Evolutionary conservation across 108 stramenopile species (phyloP), one percentile per base, ranked within the genome.

Genomic region (Cylindrotheca closterium): DNA sequence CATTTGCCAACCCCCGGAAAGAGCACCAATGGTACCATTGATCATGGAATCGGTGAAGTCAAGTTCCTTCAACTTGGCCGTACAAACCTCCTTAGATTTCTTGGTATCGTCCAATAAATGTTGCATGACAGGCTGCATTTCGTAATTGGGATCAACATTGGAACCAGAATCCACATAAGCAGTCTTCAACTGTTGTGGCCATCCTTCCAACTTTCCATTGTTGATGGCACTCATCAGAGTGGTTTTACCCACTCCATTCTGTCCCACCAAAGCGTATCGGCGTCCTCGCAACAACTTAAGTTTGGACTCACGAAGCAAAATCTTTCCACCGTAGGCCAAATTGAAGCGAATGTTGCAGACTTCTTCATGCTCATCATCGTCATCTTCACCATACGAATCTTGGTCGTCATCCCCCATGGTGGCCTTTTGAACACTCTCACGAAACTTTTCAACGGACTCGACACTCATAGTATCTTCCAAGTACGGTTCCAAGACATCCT

Each of bases 1-100:
- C 97, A 98, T 97, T 71, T 96, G 95, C 98, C 98, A 98, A 23
- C 99, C 98, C 12, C 99, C 99, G 7, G 89, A 92, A 60, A 98
- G 74, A 30, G 85, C 86, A 17, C 95, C 97, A 51, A 99, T 96
- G 10, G 89, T 89, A 24, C 94, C 91, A 4, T 76, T 47, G 57
- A 96, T 89, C 82, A 96, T 92, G 49, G 71, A 77, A 28, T 94
- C 82, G 4, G 94, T 90, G 58, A 96, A 95, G 45, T 92, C 93
- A 27, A 95, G 68, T 59, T 86, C 70, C 32, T 83, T 80, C 60
- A 96, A 55, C 59, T 90, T 82, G 51, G 73, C 87, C 7, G 75
- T 62, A 54, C 95, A 86, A 17, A 86, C 87, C 46, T 92, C 92
- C 62, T 87, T 89, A 21, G 73, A 30, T 26, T 66, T 64, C 22